Evolutionary conservation across 345 rosid genomes (phyloP).

Genomic region (Mangifera indica): DNA sequence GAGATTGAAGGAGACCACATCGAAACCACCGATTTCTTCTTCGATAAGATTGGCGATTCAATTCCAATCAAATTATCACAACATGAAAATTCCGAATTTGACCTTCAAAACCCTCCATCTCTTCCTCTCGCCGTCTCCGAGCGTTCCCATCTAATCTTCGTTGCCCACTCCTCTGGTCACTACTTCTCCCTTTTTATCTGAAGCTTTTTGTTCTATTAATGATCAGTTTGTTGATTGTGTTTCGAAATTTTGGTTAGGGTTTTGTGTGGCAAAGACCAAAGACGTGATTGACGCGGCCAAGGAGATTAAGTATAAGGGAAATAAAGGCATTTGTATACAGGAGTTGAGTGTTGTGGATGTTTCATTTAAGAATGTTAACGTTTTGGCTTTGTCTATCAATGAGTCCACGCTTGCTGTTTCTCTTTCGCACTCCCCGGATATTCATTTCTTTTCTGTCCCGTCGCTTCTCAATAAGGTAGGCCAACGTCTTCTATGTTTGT

Average conservation of each 20-base stretch:
- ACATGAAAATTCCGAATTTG: conserved; percentile 35
- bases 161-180: conserved; percentile 72
- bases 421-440: conserved; percentile 38
- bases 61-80: conserved; percentile 36
- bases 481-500: not conserved
- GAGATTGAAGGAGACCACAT: conserved; percentile 62
- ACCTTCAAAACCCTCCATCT: conserved; percentile 54
- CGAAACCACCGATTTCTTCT: conserved; percentile 59
- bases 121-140: conserved; percentile 77
- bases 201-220: too few relatives aligned
- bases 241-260: conserved; percentile 46
- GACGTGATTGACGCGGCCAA: conserved; percentile 68
- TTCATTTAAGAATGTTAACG: conserved; percentile 46
- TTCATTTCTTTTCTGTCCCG: conserved; percentile 60
- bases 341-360: conserved; percentile 66
- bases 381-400: conserved; percentile 64
- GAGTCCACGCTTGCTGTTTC: conserved; percentile 64
- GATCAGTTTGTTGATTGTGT: not conserved
- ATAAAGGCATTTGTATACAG: conserved; percentile 36
- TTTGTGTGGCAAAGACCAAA: conserved; percentile 67
- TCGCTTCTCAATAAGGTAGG: conserved; percentile 59
- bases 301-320: conserved; percentile 39
- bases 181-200: not conserved
- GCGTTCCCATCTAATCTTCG: conserved; percentile 46
- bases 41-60: conserved; percentile 66